Base-by-base conservation (phyloP, 202 grass and related monocot genomes). In the Schoenoplectus triqueter region DNA sequence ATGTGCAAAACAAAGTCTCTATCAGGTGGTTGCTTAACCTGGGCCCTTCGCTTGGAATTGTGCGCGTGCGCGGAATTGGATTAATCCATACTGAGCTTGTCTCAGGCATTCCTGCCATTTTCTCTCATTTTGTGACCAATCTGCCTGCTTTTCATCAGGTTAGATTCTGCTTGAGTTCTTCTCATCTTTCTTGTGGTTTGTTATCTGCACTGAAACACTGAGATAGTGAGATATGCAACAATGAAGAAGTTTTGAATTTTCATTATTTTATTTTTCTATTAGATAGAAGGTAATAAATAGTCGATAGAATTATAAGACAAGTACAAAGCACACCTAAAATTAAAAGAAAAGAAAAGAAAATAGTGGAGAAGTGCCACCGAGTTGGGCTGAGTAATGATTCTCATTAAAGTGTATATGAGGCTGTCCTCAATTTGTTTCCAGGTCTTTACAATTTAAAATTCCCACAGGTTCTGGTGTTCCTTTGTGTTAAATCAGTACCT, bases 121-220 rank as follows among this genome's bases (percentile, higher is more conserved):
- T 98, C 82, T 94, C 95, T 69, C 95, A 98, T 69, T 98, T 98
- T 4, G 95, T 98, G 76, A 94, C 95, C 48, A 98, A 98, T 44
- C 85, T 98, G 2, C 95, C 95, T 69, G 95, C 95, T 63, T 98
- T 98, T 85, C 95, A 98, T 90, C 95, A 98, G 95, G 95, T 98
- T 86, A 71, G 6, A 31, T 85, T 15, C 80, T 75, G 9, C 69
- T 65, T 42, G 7, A 47, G 40, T 50, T 84, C 79, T 48, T 31
- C 2, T 9, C 84, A 7, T 50, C 84, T 0, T 68, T 85, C 52
- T n/a, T 85, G 8, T 67, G 40, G 9, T 81, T 1, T 78, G 45
- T 64, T 70, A 9, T 59, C 42, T 20, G 15, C 11, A 2, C 22
- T n/a, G 45, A 11, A 2, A 62, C 41, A 78, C 3, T 31, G 7